phyloP scores from a whole-genome alignment of 148 eudicot species.

The Rheum nobile region DNA sequence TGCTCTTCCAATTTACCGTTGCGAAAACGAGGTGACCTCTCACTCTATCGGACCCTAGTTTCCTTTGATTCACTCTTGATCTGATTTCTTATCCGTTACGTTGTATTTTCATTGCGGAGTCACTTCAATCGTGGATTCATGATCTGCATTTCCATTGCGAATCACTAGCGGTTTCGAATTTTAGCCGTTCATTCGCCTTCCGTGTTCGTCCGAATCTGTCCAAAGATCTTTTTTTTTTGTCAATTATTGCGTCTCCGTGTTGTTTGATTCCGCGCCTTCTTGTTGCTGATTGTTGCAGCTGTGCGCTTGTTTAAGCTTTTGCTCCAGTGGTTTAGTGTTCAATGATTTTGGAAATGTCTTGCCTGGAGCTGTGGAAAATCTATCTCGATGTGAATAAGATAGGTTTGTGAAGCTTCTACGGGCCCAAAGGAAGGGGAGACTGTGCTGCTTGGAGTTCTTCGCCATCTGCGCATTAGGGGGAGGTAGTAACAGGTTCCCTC shows the following conservation, averaged over 20 bases:
- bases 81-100: conserved; percentile 1
- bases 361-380: background rate
- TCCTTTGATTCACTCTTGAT: conserved; percentile 3
- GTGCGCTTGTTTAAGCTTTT: background rate
- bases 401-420: conserved; percentile 4
- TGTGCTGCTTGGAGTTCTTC: background rate
- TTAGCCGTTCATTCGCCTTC: background rate
- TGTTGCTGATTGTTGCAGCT: background rate
- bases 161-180: background rate
- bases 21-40: conserved; percentile 5
- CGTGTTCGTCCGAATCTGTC: conserved; percentile 2
- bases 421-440: background rate
- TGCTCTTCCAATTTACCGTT: background rate
- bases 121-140: background rate
- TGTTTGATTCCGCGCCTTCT: background rate
- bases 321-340: background rate
- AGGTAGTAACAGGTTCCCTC: background rate
- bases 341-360: background rate
- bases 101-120: background rate
- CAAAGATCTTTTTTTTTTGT: background rate
- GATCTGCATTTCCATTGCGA: background rate
- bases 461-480: background rate
- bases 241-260: background rate
- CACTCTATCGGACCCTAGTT: background rate
- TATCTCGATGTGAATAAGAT: background rate